Base-by-base conservation (phyloP, 257 asterid species). In the Salvia hispanica region DNA sequence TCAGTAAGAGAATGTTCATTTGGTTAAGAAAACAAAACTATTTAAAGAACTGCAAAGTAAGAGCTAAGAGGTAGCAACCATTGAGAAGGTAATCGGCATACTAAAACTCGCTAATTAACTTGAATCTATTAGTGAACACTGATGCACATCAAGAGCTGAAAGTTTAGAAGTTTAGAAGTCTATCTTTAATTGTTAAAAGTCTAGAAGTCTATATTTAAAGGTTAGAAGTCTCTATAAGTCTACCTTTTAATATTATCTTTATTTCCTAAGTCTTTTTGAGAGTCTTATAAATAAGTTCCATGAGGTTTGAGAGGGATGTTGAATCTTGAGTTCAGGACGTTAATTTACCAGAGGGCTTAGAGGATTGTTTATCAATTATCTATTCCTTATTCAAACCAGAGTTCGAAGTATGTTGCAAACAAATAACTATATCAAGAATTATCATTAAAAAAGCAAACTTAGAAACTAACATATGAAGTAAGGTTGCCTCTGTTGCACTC, bases 31-130 rank as follows among this genome's bases (percentile, higher is more conserved):
- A 14, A 63, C 36, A 51, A 54, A 70, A 12, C n/a, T 50, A 15
- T 39, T 25, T 16, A 21, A 48, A 62, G 54, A 40, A 67, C 47
- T 45, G 64, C 58, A 58, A 46, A 48, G 40, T 46, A 46, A 51
- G 71, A 13, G 53, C 47, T 61, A 61, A 51, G 71, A 9, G 46
- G 50, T 48, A 72, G 62, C 15, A 61, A 13, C 50, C 62, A 69
- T 33, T 11, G 14, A 52, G n/a, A 61, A 67, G 66, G 58, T 8
- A 73, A 5, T 34, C 39, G 4, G 47, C 12, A 61, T 14, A 53
- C 66, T 9, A 13, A 52, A 59, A 58, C 39, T 21, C 7, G 69
- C 31, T 39, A 31, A 33, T 50, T 40, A 56, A 36, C 11, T 39
- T 39, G 39, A 9, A 46, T 65, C 3, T 3, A 40, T n/a, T n/a